These are phyloP conservation scores for Pseudogymnoascus verrucosus DNA, from an alignment of 2,329 filamentous ascomycete species.

Conservation along the genomic window DNA sequence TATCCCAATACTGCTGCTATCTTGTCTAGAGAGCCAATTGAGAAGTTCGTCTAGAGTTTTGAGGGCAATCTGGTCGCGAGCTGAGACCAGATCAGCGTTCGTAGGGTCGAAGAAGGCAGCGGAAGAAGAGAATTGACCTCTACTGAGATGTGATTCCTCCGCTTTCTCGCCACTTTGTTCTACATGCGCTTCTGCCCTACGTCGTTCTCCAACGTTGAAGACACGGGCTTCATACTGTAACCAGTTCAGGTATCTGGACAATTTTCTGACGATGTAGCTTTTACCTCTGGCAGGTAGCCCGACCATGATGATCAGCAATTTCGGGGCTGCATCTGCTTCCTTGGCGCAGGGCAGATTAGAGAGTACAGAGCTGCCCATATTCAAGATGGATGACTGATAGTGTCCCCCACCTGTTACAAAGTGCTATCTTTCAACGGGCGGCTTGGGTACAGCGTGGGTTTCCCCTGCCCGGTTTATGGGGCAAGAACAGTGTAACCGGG, in stretches of 20 bases:
- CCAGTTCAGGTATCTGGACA: conserved; percentile 80
- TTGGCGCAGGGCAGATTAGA: too few species aligned
- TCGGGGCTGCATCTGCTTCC: too few species aligned
- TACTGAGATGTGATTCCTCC: too few species aligned
- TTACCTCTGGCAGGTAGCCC: conserved; percentile 92
- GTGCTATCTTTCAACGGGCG: too few species aligned
- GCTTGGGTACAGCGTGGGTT: too few species aligned
- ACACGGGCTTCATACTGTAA: conserved; percentile 87
- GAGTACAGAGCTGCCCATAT: too few species aligned
- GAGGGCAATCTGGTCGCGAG: conserved; percentile 85
- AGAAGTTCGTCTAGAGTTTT: conserved; percentile 65
- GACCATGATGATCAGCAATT: conserved; percentile 61
- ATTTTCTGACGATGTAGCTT: conserved; percentile 95
- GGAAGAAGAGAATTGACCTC: conserved; percentile 58
- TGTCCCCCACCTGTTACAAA: too few species aligned
- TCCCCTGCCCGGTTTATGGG: too few species aligned
- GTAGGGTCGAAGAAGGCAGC: conserved; percentile 92
- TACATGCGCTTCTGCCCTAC: conserved; percentile 66
- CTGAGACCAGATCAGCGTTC: conserved; percentile 77
- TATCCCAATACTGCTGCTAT: conserved; percentile 78
- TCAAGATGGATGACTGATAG: too few species aligned
- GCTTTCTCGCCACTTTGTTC: too few species aligned
- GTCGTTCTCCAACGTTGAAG: conserved; percentile 97
- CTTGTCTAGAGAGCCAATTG: conserved; percentile 68
- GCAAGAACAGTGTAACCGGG: too few species aligned